Evolutionary conservation across 1,284 basidiomycete genomes (phyloP), one percentile per base, ranked within the genome.

Genomic region (Ganoderma lingzhi): DNA sequence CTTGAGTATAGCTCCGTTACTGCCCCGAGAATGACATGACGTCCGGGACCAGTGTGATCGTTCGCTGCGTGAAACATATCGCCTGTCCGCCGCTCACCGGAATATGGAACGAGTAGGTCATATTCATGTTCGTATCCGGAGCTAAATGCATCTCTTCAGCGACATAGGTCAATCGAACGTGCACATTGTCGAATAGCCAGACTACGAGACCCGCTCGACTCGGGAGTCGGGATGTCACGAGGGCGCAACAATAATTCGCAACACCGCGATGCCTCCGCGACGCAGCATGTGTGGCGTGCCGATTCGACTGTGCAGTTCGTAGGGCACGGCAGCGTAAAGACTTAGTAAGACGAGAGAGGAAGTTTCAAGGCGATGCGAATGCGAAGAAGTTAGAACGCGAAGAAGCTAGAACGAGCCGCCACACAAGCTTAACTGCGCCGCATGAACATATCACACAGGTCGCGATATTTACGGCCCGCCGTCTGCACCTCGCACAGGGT

Each of bases 1-100:
- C 19, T n/a, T n/a, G 56, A 59, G 64, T 37, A 59, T 44, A n/a
- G 42, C 35, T 35, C 62, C 60, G 60, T 59, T 59, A 10, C 56
- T 59, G 35, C 56, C 37, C 56, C 35, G n/a, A 4, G 17, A n/a
- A 39, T 59, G 35, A n/a, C 56, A 37, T 59, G 35, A 39, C 35
- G 32, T 35, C 30, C 15, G 56, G 39, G 37, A 39, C 19, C 30
- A 30, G 9, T 10, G 35, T 59, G 32, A 59, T 58, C 35, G n/a
- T 17, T 35, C 9, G 35, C 35, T 10, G 19, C 19, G 35, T 39
- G 19, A 59, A 39, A 19, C 56, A 37, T 39, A 39, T 19, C 55
- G 32, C 55, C 30, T 56, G 48, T 51, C 48, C 53, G 32, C 53
- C 53, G 30, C 30, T 56, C 53, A 30, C 53, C 35, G 53, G 53